Evolutionary conservation across 2,329 filamentous ascomycete genomes (phyloP), one percentile per base, ranked within the genome.

Genomic region (Dactylellina haptotyla): DNA sequence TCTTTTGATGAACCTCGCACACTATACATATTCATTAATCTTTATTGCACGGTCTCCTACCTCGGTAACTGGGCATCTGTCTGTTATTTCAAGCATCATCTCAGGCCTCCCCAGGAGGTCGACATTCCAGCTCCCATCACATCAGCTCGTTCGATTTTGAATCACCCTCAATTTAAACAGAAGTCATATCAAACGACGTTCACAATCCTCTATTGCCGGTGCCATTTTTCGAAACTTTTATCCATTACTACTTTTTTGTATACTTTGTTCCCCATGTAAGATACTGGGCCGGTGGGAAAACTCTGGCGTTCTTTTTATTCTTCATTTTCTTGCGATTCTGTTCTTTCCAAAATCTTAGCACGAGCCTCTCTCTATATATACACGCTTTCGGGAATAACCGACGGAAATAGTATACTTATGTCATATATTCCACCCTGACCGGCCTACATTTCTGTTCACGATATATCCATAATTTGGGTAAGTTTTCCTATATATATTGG

Each of bases 251-350:
- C 12, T 3, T 25, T 1, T 37, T 23, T 43, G 9, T 18, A 45
- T 20, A 3, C 30, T 45, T 18, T 32, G 10, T 30, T 28, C 20
- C n/a, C 9, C 41, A 59, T 59, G 56, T 59, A 59, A 39, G 56
- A 59, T 59, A 59, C 56, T 41, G 39, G 39, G 20, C 20, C 25
- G 41, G 26, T n/a, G 48, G 26, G 39, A 28, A 10, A 23, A 46
- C 18, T 46, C 18, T 59, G 56, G 56, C 43, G 56, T 59, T 59
- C 37, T 59, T 37, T 14, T 58, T 45, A 2, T 41, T 45, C 32
- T 32, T 30, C 12, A 4, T n/a, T 39, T 39, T 37, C 10, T 56
- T 14, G 2, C n/a, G 12, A 34, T 53, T 53, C 23, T 14, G 48
- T 53, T 41, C n/a, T 6, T 41, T 16, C 37, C 37, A n/a, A n/a